Evolutionary conservation across 2,329 filamentous ascomycete species (phyloP).

Genomic region (Penicillium sp.): DNA sequence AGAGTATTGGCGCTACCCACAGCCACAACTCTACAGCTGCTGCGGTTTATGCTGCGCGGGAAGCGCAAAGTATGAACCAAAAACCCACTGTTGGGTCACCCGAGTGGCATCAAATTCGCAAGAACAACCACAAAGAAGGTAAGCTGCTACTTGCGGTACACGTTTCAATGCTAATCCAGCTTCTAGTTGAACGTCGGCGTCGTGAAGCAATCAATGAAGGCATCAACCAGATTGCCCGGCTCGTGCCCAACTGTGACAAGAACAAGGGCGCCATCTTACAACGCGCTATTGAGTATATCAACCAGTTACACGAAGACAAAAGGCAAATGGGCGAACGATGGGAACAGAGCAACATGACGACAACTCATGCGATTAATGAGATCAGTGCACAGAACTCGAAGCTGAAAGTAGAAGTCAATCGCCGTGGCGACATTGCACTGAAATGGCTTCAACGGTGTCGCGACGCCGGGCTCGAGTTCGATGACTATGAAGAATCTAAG

Average conservation of each 20-base stretch:
- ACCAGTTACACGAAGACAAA: slow-evolving; percentile 67
- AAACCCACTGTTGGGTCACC: slow-evolving; percentile 95
- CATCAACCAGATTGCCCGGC: slow-evolving; percentile 96
- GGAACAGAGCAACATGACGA: slow-evolving; percentile 50
- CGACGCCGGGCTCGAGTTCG: slow-evolving; percentile 53
- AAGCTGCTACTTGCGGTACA: slow-evolving; percentile 33
- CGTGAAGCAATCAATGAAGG: slow-evolving; percentile 99
- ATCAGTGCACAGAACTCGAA: slow-evolving; percentile 94
- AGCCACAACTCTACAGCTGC: slow-evolving; percentile 62
- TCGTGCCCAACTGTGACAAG: slow-evolving; percentile 97
- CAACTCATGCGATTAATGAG: slow-evolving; percentile 67
- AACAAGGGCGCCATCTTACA: slow-evolving; percentile 98
- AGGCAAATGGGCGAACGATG: slow-evolving; percentile 48
- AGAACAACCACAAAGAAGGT: slow-evolving; percentile 99
- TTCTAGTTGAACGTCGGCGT: slow-evolving; percentile 86
- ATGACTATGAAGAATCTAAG: slow-evolving; percentile 53
- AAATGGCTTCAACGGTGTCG: slow-evolving; percentile 55
- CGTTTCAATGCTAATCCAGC: slow-evolving; percentile 31
- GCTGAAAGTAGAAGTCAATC: slow-evolving; percentile 88
- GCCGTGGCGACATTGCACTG: slow-evolving; percentile 72
- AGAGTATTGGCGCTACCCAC: slow-evolving; percentile 42
- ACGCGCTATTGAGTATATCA: slow-evolving; percentile 92
- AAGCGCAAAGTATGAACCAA: slow-evolving; percentile 56
- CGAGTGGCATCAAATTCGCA: slow-evolving; percentile 96
- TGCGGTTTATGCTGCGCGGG: slow-evolving; percentile 59